Evolutionary conservation across 495 filamentous ascomycete genomes (phyloP).

Genomic region (Tuber melanosporum): DNA sequence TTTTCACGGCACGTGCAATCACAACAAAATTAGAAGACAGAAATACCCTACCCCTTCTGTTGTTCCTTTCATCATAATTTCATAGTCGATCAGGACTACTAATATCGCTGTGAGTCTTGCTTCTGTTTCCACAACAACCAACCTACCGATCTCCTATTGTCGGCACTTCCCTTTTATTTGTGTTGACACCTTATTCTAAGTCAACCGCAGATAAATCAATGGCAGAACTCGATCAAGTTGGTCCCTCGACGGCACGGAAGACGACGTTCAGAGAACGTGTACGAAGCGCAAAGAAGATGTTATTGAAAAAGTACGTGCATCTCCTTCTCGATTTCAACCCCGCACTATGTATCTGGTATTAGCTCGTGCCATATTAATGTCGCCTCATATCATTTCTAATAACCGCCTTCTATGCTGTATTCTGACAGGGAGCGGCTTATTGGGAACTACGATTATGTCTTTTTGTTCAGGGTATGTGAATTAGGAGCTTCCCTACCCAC

Average conservation of each 20-base stretch:
- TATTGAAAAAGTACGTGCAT: constrained; percentile 49
- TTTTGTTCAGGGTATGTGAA: constrained; percentile 44
- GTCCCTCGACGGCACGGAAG: constrained; percentile 47
- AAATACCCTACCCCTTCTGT: no score
- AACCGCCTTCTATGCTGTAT: not conserved
- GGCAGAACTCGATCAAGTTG: constrained; percentile 48
- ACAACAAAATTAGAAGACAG: no score
- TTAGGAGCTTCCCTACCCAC: not conserved
- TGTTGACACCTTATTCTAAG: not conserved
- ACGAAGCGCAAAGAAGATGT: constrained; percentile 44
- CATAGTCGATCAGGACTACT: no score
- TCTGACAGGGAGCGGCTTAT: constrained; percentile 60
- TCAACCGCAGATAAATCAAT: not conserved
- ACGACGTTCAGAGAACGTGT: constrained; percentile 44
- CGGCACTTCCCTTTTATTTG: not conserved
- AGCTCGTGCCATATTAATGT: not conserved
- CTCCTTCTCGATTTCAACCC: not conserved
- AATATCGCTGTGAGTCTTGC: not conserved
- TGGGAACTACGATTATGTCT: constrained; percentile 79
- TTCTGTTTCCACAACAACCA: not conserved
- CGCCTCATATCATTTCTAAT: constrained; percentile 2
- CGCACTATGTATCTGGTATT: not conserved
- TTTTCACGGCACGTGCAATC: no score
- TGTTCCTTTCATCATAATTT: no score
- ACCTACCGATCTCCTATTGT: not conserved